A percentile compares a stretch with the other conserved stretches of the same genome.
phyloP scores from a whole-genome alignment of 805 yeast genomes.

The Ogataea minuta region DNA sequence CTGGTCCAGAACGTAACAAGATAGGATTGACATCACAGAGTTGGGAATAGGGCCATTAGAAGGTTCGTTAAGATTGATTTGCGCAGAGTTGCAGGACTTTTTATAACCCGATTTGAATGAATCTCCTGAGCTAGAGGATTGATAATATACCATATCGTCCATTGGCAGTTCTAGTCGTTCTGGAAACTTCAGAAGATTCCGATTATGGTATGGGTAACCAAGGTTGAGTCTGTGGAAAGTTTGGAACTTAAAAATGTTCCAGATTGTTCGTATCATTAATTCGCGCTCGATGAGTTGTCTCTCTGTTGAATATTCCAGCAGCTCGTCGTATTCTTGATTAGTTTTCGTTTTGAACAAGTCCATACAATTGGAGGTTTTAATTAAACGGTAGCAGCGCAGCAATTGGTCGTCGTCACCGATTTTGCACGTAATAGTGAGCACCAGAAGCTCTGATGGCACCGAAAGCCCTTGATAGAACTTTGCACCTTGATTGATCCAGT shows the following conservation, averaged over 20 bases:
- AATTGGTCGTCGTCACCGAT: slow-evolving; percentile 28
- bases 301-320: slow-evolving; percentile 29
- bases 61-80: slow-evolving; percentile 20
- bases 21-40: slow-evolving; percentile 30
- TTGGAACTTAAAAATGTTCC: slow-evolving; percentile 40
- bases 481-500: slow-evolving; percentile 38
- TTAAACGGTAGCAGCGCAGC: slow-evolving; percentile 12
- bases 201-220: slow-evolving; percentile 36
- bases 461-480: slow-evolving; percentile 34
- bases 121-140: slow-evolving; percentile 9
- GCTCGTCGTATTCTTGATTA: slow-evolving; percentile 26
- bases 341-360: slow-evolving; percentile 13
- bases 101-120: slow-evolving; percentile 15
- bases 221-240: slow-evolving; percentile 34
- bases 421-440: slow-evolving; percentile 28
- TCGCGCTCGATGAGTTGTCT: slow-evolving; percentile 37
- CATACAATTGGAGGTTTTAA: slow-evolving; percentile 14
- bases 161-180: slow-evolving; percentile 36
- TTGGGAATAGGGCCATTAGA: slow-evolving; percentile 21
- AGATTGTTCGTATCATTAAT: slow-evolving; percentile 33
- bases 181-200: slow-evolving; percentile 29
- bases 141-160: slow-evolving; percentile 27
- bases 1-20: slow-evolving; percentile 34
- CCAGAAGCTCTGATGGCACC: slow-evolving; percentile 28
- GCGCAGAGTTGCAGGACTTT: slow-evolving; percentile 12